phyloP scores from a whole-genome alignment of 306 rosid genomes.

The apple (Malus domestica) region ASM211411v1 NC_041803.1:14200001-14200500 shows the following conservation, averaged over 20 bases:
- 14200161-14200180: background rate
- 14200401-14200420: background rate
- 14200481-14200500: too few species aligned
- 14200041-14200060: conserved; percentile 24
- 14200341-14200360: background rate
- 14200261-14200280: conserved; percentile 33
- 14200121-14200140: too few species aligned
- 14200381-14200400: background rate
- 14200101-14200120: background rate
- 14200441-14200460: too few species aligned
- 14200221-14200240: conserved; percentile 7
- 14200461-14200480: too few species aligned
- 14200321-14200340: background rate
- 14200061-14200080: background rate
- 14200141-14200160: background rate
- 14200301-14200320: background rate
- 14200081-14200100: background rate
- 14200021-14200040: background rate
- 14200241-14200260: conserved; percentile 22
- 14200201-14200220: conserved; percentile 18
- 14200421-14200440: background rate
- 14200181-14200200: conserved; percentile 6
- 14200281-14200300: background rate
- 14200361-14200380: background rate
- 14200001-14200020: background rate